Percentiles rank a stretch among this genome's conserved stretches.
Evolutionary conservation across 345 rosid genomes (phyloP).

Genomic region (Balakata baccata): DNA sequence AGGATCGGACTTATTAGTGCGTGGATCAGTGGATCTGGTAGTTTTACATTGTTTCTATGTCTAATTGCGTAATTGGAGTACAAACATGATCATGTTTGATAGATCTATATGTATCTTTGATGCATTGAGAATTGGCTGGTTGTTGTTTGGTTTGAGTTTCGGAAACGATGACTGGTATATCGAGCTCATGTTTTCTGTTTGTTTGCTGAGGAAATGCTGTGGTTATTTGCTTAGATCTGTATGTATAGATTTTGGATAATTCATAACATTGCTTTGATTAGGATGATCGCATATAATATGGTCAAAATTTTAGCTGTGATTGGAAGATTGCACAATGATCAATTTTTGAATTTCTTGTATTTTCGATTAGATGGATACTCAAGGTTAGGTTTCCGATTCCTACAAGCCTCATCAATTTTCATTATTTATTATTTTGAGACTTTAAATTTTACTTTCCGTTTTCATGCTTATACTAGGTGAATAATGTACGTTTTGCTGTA

Average conservation of each 20-base stretch:
- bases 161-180: neutral
- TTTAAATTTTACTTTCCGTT: too few relatives aligned
- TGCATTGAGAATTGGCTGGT: neutral
- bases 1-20: slow-evolving; percentile 8
- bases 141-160: neutral
- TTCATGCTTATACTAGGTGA: neutral
- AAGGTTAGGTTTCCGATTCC: too few relatives aligned
- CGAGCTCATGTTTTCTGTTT: neutral
- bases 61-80: neutral
- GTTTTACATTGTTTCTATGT: neutral
- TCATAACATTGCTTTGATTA: neutral
- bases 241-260: neutral
- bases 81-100: slow-evolving; percentile 2
- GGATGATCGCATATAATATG: neutral
- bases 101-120: slow-evolving; percentile 17
- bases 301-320: too few relatives aligned
- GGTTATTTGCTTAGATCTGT: slow-evolving; percentile 7
- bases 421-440: too few relatives aligned
- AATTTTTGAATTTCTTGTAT: neutral
- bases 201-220: neutral
- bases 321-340: neutral
- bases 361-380: neutral
- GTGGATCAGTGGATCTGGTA: slow-evolving; percentile 21
- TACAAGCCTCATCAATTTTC: too few relatives aligned
- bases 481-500: neutral